Evolutionary conservation across 2,329 filamentous ascomycete species (phyloP), one percentile per base, ranked within the genome.

Genomic region (Verticillium zaregamsianum): DNA sequence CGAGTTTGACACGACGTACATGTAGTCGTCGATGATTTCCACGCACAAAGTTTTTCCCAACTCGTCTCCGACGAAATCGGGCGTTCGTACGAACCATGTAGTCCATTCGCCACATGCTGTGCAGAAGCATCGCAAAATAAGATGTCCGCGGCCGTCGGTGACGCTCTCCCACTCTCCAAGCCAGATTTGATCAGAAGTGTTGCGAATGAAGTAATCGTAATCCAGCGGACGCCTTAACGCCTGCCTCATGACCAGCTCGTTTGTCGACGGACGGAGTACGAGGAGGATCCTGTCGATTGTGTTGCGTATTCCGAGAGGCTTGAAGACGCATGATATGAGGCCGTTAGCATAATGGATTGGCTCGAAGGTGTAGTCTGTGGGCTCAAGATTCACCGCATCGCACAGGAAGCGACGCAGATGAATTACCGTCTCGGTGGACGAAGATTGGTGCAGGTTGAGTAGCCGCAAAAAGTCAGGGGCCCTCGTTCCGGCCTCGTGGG

Each of bases 1-100:
- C 20, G 45, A 52, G 82, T 83, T 93, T 0, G 90, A 90, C 6
- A 93, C 74, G 0, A 83, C 88, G 66, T 93, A 93, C 49, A 93
- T 86, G 66, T 86, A 79, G 11, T 79, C 81, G 40, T 86, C 79
- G 63, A 90, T 79, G 20, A 93, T 83, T 63, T 90, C 88, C 68
- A 93, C 93, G 63, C 85, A 90, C n/a, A 91, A 78, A 0, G 85
- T 87, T 12, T 58, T 40, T 20, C 35, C 28, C 55, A n/a, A 32
- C 17, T 35, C 31, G 14, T 35, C n/a, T 25, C 55, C 33, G 15
- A 33, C 28, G 5, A 5, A 15, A 9, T n/a, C 45, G 20, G 55
- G 33, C 55, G 55, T 20, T 14, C 28, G n/a, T 23, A 56, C 28
- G 4, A 23, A 23, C 11, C 5, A 15, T 25, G n/a, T 35, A 9